Evolutionary conservation across 1,284 basidiomycete species (phyloP).

Genomic region (Pterulicium gracile): DNA sequence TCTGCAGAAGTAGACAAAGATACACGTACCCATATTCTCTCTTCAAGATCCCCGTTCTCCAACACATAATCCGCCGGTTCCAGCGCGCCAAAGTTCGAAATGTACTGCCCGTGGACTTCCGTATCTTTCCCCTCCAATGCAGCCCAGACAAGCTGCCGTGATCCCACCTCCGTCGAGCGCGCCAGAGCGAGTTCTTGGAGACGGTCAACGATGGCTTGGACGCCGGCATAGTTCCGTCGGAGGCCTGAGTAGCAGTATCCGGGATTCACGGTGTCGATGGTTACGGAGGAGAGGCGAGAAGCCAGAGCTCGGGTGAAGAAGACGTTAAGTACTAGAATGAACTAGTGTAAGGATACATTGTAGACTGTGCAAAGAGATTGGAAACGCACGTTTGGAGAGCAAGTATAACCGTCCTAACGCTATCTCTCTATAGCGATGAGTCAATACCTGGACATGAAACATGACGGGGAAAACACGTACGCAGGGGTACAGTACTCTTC

Average conservation of each 20-base stretch:
- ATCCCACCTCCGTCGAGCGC: conserved; percentile 19
- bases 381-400: conserved; percentile 23
- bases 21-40: not conserved
- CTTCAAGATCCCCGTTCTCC: not conserved
- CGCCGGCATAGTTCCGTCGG: conserved; percentile 10
- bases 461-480: conserved; percentile 10
- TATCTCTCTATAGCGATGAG: not conserved
- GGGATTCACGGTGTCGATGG: conserved; percentile 24
- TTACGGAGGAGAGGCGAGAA: conserved; percentile 19
- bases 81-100: not conserved
- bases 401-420: conserved; percentile 18
- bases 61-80: not conserved
- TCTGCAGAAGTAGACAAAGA: not conserved
- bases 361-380: not conserved
- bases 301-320: conserved; percentile 22
- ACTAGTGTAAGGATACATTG: conserved; percentile 2
- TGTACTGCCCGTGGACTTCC: not conserved
- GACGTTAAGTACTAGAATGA: conserved; percentile 19
- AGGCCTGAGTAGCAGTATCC: conserved; percentile 22
- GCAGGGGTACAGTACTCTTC: conserved; percentile 17
- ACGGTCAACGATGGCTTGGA: conserved; percentile 7
- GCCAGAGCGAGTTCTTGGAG: conserved; percentile 13
- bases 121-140: conserved; percentile 18
- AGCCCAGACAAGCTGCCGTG: conserved; percentile 21
- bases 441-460: not conserved